Evolutionary conservation across 495 filamentous ascomycete genomes (phyloP).

Genomic region (Penicillium verhagenii): DNA sequence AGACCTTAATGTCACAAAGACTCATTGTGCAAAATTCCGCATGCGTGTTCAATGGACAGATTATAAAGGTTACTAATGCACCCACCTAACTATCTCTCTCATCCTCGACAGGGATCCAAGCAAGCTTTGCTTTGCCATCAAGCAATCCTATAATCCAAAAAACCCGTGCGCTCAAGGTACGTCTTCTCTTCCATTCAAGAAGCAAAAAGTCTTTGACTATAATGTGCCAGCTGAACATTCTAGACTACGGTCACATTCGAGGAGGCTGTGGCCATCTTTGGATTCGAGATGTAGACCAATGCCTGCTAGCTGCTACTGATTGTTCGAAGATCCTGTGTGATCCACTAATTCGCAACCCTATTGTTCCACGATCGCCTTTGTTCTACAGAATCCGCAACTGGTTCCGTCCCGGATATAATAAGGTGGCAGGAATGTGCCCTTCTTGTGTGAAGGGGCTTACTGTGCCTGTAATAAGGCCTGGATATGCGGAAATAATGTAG

Average conservation of each 20-base stretch:
- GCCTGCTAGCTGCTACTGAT: not conserved
- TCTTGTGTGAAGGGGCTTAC: not conserved
- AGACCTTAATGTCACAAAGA: too few relatives aligned
- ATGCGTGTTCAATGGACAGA: too few relatives aligned
- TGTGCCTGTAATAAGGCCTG: too few relatives aligned
- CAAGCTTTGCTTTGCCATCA: too few relatives aligned
- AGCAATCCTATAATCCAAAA: too few relatives aligned
- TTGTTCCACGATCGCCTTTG: not conserved
- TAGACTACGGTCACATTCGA: not conserved
- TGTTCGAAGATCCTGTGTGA: not conserved
- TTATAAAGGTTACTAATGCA: too few relatives aligned
- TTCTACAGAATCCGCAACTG: not conserved
- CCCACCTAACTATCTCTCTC: too few relatives aligned
- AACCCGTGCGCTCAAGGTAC: too few relatives aligned
- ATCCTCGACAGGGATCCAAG: too few relatives aligned
- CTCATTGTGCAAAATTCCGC: too few relatives aligned
- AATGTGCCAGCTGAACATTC: not conserved
- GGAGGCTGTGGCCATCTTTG: not conserved
- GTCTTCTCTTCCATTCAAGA: too few relatives aligned
- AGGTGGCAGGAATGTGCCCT: not conserved
- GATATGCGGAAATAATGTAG: too few relatives aligned
- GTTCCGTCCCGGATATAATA: not conserved
- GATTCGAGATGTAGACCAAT: not conserved
- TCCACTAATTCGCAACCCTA: not conserved
- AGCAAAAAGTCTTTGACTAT: not conserved